phyloP scores from a whole-genome alignment of 805 yeast genomes.

The Lipomyces orientalis region DNA sequence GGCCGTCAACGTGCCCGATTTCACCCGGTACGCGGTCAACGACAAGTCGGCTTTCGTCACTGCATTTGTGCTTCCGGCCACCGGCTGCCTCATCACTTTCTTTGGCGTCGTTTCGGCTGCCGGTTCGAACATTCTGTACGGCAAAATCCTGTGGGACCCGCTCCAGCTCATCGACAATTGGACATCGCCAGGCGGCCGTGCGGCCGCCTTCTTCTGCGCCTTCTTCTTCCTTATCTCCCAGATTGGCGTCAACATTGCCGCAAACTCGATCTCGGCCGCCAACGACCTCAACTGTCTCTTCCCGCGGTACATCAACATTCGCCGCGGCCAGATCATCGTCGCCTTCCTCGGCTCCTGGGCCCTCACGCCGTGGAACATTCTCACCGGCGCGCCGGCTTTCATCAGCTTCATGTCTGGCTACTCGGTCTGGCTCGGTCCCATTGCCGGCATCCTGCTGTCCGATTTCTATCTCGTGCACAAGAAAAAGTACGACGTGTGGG shows the following conservation, averaged over 20 bases:
- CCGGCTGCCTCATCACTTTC: conserved; percentile 23
- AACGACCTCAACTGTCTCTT: conserved; percentile 47
- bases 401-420: conserved; percentile 82
- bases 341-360: conserved; percentile 72
- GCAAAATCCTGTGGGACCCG: conserved; percentile 32
- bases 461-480: conserved; percentile 51
- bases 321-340: conserved; percentile 72
- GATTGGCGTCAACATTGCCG: conserved; percentile 71
- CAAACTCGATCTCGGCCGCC: conserved; percentile 51
- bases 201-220: conserved; percentile 31
- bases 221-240: conserved; percentile 66
- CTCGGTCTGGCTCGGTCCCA: conserved; percentile 79
- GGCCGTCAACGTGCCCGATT: conserved; percentile 56
- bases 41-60: conserved; percentile 33
- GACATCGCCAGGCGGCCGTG: conserved; percentile 32
- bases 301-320: conserved; percentile 59
- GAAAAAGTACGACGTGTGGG: conserved; percentile 50
- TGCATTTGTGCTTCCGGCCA: conserved; percentile 22
- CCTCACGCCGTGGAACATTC: conserved; percentile 80
- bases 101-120: conserved; percentile 30
- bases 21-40: conserved; percentile 54
- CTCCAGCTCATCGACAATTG: conserved; percentile 23
- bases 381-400: conserved; percentile 71
- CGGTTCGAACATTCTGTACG: conserved; percentile 32
- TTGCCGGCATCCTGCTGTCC: conserved; percentile 71